phyloP scores from a whole-genome alignment of 2,329 filamentous ascomycete genomes.

The Aureobasidium sp. region DNA sequence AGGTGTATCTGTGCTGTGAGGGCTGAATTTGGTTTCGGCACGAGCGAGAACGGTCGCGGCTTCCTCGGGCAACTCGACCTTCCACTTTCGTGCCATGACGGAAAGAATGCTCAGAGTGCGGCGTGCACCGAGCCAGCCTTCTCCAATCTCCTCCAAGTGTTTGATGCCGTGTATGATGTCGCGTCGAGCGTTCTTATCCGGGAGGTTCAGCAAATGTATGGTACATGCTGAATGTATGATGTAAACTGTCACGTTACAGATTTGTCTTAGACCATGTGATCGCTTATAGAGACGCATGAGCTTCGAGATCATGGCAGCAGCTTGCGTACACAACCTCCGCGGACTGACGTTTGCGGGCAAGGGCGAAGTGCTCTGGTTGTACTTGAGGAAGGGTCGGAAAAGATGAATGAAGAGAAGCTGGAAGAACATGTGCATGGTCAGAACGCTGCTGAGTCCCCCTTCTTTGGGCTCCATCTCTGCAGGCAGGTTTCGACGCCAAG shows the following conservation, averaged over 20 bases:
- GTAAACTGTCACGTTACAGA: conserved; percentile 94
- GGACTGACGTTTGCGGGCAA: conserved; percentile 82
- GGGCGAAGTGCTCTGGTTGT: conserved; percentile 70
- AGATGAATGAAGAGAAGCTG: conserved; percentile 92
- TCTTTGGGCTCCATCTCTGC: conserved; percentile 83
- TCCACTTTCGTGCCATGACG: conserved; percentile 81
- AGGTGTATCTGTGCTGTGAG: conserved; percentile 52
- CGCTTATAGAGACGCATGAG: conserved; percentile 92
- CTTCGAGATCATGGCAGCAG: conserved; percentile 83
- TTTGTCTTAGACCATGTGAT: conserved; percentile 80
- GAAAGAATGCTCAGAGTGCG: conserved; percentile 78
- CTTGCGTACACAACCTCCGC: conserved; percentile 80
- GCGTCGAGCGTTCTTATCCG: conserved; percentile 79
- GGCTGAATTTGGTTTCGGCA: conserved; percentile 71
- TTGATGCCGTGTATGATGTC: conserved; percentile 87
- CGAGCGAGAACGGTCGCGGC: conserved; percentile 66
- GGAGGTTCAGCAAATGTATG: conserved; percentile 85
- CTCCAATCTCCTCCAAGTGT: conserved; percentile 89
- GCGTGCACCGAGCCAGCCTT: conserved; percentile 85
- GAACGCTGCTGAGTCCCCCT: conserved; percentile 75
- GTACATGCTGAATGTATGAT: conserved; percentile 91
- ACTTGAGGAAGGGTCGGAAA: conserved; percentile 91
- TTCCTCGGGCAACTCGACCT: conserved; percentile 76
- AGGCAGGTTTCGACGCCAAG: conserved; percentile 78
- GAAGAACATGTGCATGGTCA: conserved; percentile 92